These are phyloP conservation scores for Rhodotorula sp. DNA, from an alignment of 1,284 basidiomycete species.

Conservation along the genomic window DNA sequence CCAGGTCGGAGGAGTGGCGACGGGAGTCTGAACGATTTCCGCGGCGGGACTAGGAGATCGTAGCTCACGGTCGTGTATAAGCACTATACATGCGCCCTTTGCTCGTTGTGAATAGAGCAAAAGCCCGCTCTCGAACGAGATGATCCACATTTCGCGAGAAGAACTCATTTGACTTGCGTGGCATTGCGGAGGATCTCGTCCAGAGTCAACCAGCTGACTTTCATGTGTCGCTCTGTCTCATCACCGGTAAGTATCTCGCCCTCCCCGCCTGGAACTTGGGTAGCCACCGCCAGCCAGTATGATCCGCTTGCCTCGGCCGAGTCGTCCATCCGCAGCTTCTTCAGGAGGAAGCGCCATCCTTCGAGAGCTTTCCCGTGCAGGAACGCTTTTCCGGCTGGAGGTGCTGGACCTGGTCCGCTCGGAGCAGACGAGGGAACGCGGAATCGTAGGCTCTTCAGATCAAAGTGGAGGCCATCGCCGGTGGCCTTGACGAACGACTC, in stretches of 20 bases:
- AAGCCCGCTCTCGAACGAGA: too few species aligned
- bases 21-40: slow-evolving; percentile 20
- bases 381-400: too few species aligned
- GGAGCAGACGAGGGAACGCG: background rate
- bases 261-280: background rate
- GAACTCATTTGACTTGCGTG: too few species aligned
- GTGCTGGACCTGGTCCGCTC: background rate
- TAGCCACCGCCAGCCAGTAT: slow-evolving; percentile 18
- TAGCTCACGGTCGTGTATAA: too few species aligned
- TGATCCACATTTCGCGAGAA: too few species aligned
- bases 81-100: too few species aligned
- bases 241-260: too few species aligned
- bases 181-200: too few species aligned
- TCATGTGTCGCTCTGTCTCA: too few species aligned
- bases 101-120: too few species aligned
- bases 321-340: background rate
- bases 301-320: background rate
- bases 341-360: slow-evolving; percentile 10
- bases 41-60: slow-evolving; percentile 1
- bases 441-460: slow-evolving; percentile 22
- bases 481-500: slow-evolving; percentile 83
- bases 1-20: slow-evolving; percentile 4
- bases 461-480: slow-evolving; percentile 51
- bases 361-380: background rate
- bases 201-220: too few species aligned